A percentile compares a stretch with the other conserved stretches of the same genome.
Evolutionary conservation across 2,329 filamentous ascomycete species (phyloP).

Genomic region (Ceratocystis huliohia): DNA sequence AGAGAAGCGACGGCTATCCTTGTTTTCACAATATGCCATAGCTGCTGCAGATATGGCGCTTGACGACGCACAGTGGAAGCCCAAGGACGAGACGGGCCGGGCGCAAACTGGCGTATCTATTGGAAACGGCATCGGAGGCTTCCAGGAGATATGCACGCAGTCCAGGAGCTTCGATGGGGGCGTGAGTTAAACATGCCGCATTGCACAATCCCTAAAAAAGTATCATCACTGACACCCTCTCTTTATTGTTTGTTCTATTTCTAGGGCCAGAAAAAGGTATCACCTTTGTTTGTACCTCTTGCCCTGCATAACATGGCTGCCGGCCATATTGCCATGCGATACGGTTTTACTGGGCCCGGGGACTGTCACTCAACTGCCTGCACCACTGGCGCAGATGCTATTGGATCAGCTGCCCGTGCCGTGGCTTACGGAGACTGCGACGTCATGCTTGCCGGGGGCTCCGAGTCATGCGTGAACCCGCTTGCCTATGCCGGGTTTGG

Average conservation of each 20-base stretch:
- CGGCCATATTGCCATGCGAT: constrained; percentile 85
- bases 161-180: constrained; percentile 61
- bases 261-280: constrained; percentile 88
- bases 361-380: constrained; percentile 90
- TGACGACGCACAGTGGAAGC: constrained; percentile 65
- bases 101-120: constrained; percentile 82
- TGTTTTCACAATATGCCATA: constrained; percentile 82
- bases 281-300: constrained; percentile 83
- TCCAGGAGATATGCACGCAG: constrained; percentile 80
- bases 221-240: neutral
- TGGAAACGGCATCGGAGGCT: constrained; percentile 87
- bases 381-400: constrained; percentile 87
- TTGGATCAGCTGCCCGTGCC: constrained; percentile 87
- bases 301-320: constrained; percentile 91
- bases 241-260: neutral
- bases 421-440: constrained; percentile 84
- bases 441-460: constrained; percentile 90
- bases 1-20: constrained; percentile 68
- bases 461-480: constrained; percentile 92
- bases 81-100: constrained; percentile 44
- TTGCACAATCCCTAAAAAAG: neutral
- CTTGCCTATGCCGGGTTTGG: constrained; percentile 86
- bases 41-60: constrained; percentile 79
- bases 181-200: constrained; percentile 35
- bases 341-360: constrained; percentile 82